Percentiles rank a stretch among this genome's conserved stretches.
phyloP scores from a whole-genome alignment of 306 rosid genomes.

The Castanea mollissima region DNA sequence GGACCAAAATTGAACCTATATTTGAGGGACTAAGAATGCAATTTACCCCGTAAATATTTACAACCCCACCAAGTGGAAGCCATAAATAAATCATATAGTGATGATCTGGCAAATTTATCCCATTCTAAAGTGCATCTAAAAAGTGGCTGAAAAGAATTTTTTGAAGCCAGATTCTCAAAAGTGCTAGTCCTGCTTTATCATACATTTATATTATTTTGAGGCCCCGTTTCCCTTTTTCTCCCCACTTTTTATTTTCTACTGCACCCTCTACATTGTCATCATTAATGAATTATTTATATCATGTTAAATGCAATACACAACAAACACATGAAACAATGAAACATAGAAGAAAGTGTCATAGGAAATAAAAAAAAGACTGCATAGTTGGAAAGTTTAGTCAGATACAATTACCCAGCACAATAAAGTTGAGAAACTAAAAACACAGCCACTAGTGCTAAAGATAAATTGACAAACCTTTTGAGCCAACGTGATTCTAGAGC shows the following conservation, averaged over 20 bases:
- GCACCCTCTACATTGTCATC: constrained; percentile 1
- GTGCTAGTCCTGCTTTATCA: neutral
- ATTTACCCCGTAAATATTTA: neutral
- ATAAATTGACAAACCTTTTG: constrained; percentile 51
- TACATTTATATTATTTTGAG: neutral
- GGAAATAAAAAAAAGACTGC: constrained; percentile 1
- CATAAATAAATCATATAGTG: neutral
- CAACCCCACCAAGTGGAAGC: neutral
- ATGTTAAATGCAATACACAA: constrained; percentile 9
- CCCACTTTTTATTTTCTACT: neutral
- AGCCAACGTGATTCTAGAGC: constrained; percentile 53
- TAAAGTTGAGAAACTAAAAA: neutral
- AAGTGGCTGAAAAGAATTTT: neutral
- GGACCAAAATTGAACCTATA: too few species aligned
- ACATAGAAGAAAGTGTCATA: constrained; percentile 18
- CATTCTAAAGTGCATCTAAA: neutral
- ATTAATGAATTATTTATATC: constrained; percentile 20
- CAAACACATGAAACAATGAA: constrained; percentile 7
- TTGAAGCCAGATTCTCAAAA: too few species aligned
- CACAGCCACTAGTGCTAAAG: constrained; percentile 16
- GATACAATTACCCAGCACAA: constrained; percentile 16
- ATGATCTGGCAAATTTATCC: too few species aligned
- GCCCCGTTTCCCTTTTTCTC: neutral
- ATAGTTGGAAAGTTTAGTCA: constrained; percentile 4
- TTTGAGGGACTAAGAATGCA: too few species aligned